Percentiles rank a stretch among this genome's conserved stretches.
Conservation (phyloP, 2,329 filamentous ascomycete species). For the Exophiala oligosperma region DNA sequence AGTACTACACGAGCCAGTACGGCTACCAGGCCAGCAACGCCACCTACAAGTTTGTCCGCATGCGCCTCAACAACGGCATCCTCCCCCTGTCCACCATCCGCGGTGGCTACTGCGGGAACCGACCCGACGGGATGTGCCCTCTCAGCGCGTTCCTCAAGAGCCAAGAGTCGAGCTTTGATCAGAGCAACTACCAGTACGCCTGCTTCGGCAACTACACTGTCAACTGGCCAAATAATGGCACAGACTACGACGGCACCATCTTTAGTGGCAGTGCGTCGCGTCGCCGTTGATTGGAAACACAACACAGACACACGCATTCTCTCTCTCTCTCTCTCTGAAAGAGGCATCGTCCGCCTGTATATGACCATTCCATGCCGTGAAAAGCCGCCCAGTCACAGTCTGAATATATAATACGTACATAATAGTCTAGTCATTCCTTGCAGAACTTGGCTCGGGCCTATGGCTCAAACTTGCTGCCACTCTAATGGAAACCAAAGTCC, state of each 20-base stretch:
- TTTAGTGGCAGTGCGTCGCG: slow-evolving; percentile 6
- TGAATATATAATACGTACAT: no score
- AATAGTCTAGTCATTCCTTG: no score
- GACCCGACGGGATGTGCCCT: slow-evolving; percentile 49
- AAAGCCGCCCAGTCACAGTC: no score
- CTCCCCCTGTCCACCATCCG: slow-evolving; percentile 50
- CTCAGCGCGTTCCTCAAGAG: slow-evolving; percentile 44
- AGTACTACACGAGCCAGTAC: slow-evolving; percentile 47
- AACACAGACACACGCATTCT: no score
- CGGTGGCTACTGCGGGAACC: slow-evolving; percentile 45
- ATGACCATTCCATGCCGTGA: no score
- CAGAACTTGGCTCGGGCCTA: no score
- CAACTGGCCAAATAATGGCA: slow-evolving; percentile 36
- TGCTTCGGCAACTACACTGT: slow-evolving; percentile 53
- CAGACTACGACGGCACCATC: slow-evolving; percentile 47
- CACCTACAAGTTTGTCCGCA: slow-evolving; percentile 50
- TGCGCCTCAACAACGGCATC: slow-evolving; percentile 53
- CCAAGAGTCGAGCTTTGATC: slow-evolving; percentile 39
- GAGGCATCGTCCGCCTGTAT: no score
- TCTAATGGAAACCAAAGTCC: no score
- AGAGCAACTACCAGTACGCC: slow-evolving; percentile 50
- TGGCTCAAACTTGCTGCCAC: no score
- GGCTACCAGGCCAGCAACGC: slow-evolving; percentile 46
- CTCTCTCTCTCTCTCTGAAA: no score
- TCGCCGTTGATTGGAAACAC: not conserved